Conservation (phyloP, 1,139 yeast species). For the Geotrichum australiense region DNA sequence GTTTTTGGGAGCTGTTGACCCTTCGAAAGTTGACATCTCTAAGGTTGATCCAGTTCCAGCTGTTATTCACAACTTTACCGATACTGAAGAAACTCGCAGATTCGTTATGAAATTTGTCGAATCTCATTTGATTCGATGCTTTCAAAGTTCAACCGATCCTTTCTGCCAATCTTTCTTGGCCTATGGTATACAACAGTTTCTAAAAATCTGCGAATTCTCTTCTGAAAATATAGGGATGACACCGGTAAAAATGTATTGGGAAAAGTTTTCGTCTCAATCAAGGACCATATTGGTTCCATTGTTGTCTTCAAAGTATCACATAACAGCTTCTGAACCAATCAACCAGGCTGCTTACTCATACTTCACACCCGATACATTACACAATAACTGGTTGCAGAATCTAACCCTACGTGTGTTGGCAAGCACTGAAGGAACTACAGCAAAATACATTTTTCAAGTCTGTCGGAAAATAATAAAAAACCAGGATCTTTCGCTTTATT, state of each 20-base stretch:
- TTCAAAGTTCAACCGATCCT: slow-evolving; percentile 88
- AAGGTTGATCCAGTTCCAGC: slow-evolving; percentile 42
- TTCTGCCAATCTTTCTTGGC: slow-evolving; percentile 78
- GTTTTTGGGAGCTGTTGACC: slow-evolving; percentile 71
- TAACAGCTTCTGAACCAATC: slow-evolving; percentile 38
- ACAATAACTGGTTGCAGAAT: slow-evolving; percentile 60
- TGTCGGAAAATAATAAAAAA: slow-evolving; percentile 53
- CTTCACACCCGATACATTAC: slow-evolving; percentile 37
- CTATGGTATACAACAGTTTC: slow-evolving; percentile 79
- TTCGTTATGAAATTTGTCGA: slow-evolving; percentile 65
- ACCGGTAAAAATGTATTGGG: slow-evolving; percentile 42
- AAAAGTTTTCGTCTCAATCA: slow-evolving; percentile 56
- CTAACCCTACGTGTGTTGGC: slow-evolving; percentile 61
- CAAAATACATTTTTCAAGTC: slow-evolving; percentile 52
- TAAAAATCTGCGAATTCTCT: slow-evolving; percentile 57
- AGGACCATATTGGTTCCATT: slow-evolving; percentile 73
- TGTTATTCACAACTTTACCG: slow-evolving; percentile 54
- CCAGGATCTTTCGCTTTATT: slow-evolving; percentile 63
- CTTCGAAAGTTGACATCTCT: slow-evolving; percentile 50
- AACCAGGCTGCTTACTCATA: slow-evolving; percentile 39
- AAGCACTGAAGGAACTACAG: slow-evolving; percentile 36
- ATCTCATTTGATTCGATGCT: slow-evolving; percentile 64
- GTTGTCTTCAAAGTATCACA: slow-evolving; percentile 59
- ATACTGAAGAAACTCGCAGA: slow-evolving; percentile 52
- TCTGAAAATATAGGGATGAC: slow-evolving; percentile 19